Conservation (phyloP, 2,329 filamentous ascomycete species). For the Fusarium hostae region DNA sequence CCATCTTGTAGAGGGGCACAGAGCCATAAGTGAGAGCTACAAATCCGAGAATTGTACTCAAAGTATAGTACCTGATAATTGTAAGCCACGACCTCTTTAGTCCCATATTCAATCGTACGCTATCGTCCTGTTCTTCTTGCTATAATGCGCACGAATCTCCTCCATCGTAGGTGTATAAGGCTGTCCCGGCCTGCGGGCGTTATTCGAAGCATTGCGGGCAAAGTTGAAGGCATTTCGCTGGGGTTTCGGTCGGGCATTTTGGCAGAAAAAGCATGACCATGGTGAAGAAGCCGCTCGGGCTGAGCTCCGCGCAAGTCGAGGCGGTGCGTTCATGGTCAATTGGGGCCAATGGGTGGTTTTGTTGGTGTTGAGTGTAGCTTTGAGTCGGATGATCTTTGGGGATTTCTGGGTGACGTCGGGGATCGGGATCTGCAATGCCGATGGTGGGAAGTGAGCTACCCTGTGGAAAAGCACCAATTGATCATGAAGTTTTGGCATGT, state of each 20-base stretch:
- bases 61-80: constrained; percentile 71
- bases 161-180: constrained; percentile 63
- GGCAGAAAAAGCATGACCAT: constrained; percentile 55
- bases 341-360: constrained; percentile 12
- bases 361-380: constrained; percentile 26
- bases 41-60: constrained; percentile 82
- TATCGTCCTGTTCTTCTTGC: constrained; percentile 73
- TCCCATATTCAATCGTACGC: constrained; percentile 43
- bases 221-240: constrained; percentile 40
- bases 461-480: background rate
- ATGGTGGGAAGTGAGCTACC: background rate
- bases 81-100: constrained; percentile 29
- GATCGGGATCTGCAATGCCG: constrained; percentile 37
- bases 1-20: constrained; percentile 90
- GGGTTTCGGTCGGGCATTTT: constrained; percentile 46
- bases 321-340: constrained; percentile 55
- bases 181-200: constrained; percentile 40
- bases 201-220: constrained; percentile 49
- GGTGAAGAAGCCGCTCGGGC: constrained; percentile 40
- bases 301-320: constrained; percentile 51
- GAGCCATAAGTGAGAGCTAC: constrained; percentile 85
- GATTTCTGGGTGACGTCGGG: constrained; percentile 44
- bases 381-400: constrained; percentile 41
- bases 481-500: background rate
- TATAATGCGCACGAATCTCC: constrained; percentile 71